Conservation (phyloP, 345 rosid species). For the Pelargonium nanum region DNA sequence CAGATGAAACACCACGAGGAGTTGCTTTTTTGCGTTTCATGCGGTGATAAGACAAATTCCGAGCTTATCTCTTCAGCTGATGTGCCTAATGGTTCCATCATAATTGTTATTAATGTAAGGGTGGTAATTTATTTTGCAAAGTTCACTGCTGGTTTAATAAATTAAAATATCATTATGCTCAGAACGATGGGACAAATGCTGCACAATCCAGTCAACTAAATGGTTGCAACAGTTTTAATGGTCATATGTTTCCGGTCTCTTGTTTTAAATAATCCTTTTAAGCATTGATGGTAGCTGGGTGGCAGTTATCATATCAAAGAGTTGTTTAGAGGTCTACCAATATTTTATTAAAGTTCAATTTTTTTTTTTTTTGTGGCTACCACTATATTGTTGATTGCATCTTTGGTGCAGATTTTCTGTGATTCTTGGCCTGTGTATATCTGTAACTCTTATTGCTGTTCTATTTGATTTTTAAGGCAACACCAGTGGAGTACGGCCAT, state of each 20-base stretch:
- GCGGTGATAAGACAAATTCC: slow-evolving; percentile 16
- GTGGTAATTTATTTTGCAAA: slow-evolving; percentile 4
- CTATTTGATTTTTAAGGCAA: slow-evolving; percentile 18
- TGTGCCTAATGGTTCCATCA: slow-evolving; percentile 18
- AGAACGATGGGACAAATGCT: too few species aligned
- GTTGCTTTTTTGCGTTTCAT: slow-evolving; percentile 24
- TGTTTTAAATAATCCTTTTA: too few species aligned
- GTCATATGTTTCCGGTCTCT: too few species aligned
- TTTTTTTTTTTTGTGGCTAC: too few species aligned
- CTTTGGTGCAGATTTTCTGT: neutral
- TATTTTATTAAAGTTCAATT: too few species aligned
- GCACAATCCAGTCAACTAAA: too few species aligned
- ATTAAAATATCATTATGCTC: neutral
- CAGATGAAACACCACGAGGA: slow-evolving; percentile 16
- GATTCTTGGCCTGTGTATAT: neutral
- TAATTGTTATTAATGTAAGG: slow-evolving; percentile 23
- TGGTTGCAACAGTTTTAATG: too few species aligned
- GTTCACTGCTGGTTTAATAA: slow-evolving; percentile 1
- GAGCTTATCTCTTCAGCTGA: slow-evolving; percentile 21
- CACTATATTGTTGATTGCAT: too few species aligned
- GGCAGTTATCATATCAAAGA: too few species aligned
- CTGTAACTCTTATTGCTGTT: slow-evolving; percentile 6
- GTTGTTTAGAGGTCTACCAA: too few species aligned
- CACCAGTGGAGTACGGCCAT: slow-evolving; percentile 28
- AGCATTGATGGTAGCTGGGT: too few species aligned